Conservation (phyloP, 306 rosid genomes). For the Hylodesmum podocarpum region DNA sequence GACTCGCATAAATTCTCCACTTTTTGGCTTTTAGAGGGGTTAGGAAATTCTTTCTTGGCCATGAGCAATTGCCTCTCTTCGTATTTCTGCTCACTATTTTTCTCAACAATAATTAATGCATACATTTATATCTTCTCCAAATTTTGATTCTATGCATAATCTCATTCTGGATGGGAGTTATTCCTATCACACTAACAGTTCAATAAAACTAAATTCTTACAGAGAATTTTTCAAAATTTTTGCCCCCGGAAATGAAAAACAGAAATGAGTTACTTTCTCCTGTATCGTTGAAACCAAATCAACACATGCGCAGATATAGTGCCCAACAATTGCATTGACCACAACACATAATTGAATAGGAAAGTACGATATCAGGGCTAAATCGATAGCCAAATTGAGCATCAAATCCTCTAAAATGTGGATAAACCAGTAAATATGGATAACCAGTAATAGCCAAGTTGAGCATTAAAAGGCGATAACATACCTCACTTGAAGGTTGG, state of each 20-base stretch:
- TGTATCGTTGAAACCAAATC: constrained; percentile 1
- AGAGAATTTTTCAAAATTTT: too few relatives aligned
- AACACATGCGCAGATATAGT: constrained; percentile 18
- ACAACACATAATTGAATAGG: background rate
- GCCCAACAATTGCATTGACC: background rate
- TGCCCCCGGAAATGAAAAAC: background rate
- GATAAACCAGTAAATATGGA: background rate
- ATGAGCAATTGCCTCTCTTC: background rate
- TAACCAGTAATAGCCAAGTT: too few relatives aligned
- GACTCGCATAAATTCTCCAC: background rate
- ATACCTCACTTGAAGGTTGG: constrained; percentile 61
- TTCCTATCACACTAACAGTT: background rate
- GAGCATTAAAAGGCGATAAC: constrained; percentile 9
- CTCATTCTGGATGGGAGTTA: background rate
- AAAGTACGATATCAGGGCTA: background rate
- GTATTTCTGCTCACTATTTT: background rate
- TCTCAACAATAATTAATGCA: background rate
- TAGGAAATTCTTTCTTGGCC: background rate
- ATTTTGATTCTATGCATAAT: background rate
- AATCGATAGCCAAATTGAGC: background rate
- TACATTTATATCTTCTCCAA: background rate
- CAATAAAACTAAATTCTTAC: background rate
- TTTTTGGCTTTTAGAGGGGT: background rate
- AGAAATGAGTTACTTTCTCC: background rate
- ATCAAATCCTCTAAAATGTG: constrained; percentile 10